Percentiles rank a stretch among this genome's conserved stretches.
Evolutionary conservation across 768 basidiomycete genomes (phyloP).

Genomic region (Pisolithus orientalis): DNA sequence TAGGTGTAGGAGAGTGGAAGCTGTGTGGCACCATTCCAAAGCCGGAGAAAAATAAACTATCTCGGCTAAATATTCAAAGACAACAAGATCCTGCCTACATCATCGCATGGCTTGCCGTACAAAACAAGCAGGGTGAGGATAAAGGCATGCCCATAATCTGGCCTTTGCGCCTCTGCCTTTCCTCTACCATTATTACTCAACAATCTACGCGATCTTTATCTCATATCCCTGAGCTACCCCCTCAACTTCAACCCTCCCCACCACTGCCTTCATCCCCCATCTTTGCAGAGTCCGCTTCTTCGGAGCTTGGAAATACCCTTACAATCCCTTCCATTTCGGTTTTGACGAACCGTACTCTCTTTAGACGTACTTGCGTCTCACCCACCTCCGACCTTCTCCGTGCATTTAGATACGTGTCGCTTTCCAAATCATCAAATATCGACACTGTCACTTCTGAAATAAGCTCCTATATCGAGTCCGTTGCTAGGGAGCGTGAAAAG

Average conservation of each 20-base stretch:
- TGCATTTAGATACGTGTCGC: conserved; percentile 46
- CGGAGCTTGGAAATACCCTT: conserved; percentile 3
- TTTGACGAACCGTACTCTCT: conserved; percentile 21
- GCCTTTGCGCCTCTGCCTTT: conserved; percentile 55
- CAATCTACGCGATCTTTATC: conserved; percentile 35
- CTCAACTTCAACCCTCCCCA: conserved; percentile 53
- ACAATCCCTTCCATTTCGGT: conserved; percentile 5
- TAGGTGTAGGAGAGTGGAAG: conserved; percentile 54
- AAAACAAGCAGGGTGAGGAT: conserved; percentile 76
- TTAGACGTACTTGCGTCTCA: conserved; percentile 27
- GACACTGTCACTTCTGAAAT: conserved; percentile 54
- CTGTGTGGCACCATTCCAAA: conserved; percentile 1
- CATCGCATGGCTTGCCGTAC: conserved; percentile 68
- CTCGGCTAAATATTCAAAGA: conserved; percentile 14
- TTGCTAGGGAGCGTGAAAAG: conserved; percentile 69
- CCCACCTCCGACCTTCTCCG: conserved; percentile 34
- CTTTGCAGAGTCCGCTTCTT: conserved; percentile 15
- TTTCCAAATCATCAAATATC: conserved; percentile 45
- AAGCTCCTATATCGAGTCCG: conserved; percentile 65
- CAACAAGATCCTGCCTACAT: conserved; percentile 35
- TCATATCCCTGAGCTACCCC: conserved; percentile 57
- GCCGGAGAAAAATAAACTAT: conserved; percentile 17
- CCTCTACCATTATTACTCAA: conserved; percentile 31
- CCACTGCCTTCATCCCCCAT: conserved; percentile 34
- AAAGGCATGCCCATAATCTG: conserved; percentile 74